Base-by-base conservation (phyloP, 768 basidiomycete genomes). In the Hysterangium stoloniferum region DNA sequence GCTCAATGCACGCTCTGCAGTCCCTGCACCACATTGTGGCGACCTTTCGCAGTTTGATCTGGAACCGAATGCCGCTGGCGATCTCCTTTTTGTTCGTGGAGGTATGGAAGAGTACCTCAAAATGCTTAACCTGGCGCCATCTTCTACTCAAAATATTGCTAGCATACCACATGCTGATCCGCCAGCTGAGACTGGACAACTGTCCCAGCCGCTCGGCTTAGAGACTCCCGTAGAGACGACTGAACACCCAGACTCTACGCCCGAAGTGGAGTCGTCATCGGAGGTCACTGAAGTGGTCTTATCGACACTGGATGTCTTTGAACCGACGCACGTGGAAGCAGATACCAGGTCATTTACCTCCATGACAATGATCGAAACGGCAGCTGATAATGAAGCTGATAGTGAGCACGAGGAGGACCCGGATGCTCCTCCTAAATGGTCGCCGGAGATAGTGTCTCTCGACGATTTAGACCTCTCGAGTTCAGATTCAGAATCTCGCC, bases 381-480 rank as follows among this genome's bases (percentile, higher is more conserved):
- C 12, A 42, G 41, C 20, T 20, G 7, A 5, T 42, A n/a, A n/a
- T n/a, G n/a, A n/a, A n/a, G n/a, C n/a, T n/a, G n/a, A 12, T 12
- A 42, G 24, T 42, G 20, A 42, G 24, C 11, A 22, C 7, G 41
- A 42, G 22, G 33, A 17, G 11, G 9, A 9, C 33, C 17, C 33
- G 33, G 33, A 34, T 60, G 65, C 63, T 27, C 61, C 58, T 6
- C 4, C 52, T 48, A 22, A 67, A 69, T 27, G 68, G 74, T 1
- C 76, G 71, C 25, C 85, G 74, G 84, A 88, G 52, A 75, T 87
- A 40, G 82, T 82, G 19, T 84, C 85, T 5, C 78, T 88, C 41
- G 86, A 89, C 59, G 87, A 88, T 34, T 66, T 86, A 35, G 86
- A 89, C 52, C 66, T 88, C n/a, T 88, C 86, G 1, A 86, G 88